A percentile compares a stretch with the other conserved stretches of the same genome.
Evolutionary conservation across 176 grass and related monocot species (phyloP).

Genomic region (Hsuehochloa calcarea): DNA sequence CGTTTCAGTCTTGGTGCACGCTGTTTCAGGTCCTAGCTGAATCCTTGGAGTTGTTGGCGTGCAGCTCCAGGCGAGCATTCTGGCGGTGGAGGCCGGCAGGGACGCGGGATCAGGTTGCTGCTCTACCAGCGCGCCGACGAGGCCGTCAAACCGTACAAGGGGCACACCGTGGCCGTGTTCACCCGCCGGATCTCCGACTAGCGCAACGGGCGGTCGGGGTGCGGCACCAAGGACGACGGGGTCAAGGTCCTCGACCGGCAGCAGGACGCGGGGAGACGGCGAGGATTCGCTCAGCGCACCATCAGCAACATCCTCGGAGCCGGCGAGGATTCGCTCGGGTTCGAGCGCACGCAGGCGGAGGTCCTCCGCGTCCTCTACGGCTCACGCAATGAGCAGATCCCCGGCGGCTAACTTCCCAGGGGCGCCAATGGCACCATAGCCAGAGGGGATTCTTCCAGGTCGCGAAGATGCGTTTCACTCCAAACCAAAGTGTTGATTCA

Average conservation of each 20-base stretch:
- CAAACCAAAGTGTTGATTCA: not conserved
- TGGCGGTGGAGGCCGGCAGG: slow-evolving; percentile 77
- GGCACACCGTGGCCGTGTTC: slow-evolving; percentile 66
- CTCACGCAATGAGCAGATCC: slow-evolving; percentile 49
- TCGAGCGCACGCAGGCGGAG: slow-evolving; percentile 62
- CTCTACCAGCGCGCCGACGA: slow-evolving; percentile 67
- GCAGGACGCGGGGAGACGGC: slow-evolving; percentile 56
- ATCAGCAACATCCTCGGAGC: slow-evolving; percentile 67
- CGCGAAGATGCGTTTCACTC: not conserved
- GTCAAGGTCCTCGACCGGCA: slow-evolving; percentile 43
- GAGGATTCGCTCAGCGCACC: slow-evolving; percentile 19
- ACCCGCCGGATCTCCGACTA: slow-evolving; percentile 51
- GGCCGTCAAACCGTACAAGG: slow-evolving; percentile 50
- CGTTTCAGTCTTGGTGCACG: not conserved
- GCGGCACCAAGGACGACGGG: slow-evolving; percentile 73
- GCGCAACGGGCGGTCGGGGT: slow-evolving; percentile 45
- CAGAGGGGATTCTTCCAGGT: slow-evolving; percentile 45
- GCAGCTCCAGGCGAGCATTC: slow-evolving; percentile 60
- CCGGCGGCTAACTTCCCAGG: slow-evolving; percentile 66
- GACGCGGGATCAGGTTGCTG: slow-evolving; percentile 66
- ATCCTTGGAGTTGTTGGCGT: not conserved
- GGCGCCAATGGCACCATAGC: slow-evolving; percentile 67
- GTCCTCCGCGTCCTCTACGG: slow-evolving; percentile 76
- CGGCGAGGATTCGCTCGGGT: slow-evolving; percentile 55
- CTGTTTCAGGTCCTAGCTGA: no score